A percentile compares a stretch with the other conserved stretches of the same genome.
phyloP scores from a whole-genome alignment of 2,329 filamentous ascomycete genomes.

The Penicillium sp. region DNA sequence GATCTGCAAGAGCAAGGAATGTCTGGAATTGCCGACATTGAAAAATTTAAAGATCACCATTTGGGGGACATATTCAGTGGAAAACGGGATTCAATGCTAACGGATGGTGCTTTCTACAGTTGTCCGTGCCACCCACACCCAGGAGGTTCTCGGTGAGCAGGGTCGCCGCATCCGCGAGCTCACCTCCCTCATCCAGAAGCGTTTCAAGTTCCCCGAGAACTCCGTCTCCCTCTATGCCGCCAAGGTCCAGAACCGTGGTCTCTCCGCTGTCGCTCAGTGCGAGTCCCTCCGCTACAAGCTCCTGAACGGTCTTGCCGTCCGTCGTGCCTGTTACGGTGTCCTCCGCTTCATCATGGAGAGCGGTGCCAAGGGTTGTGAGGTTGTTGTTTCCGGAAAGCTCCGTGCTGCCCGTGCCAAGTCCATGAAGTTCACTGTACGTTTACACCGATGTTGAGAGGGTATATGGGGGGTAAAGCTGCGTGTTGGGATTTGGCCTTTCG shows the following conservation, averaged over 20 bases:
- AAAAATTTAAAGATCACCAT: slow-evolving; percentile 1
- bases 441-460: background rate
- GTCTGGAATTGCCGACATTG: slow-evolving; percentile 3
- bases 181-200: slow-evolving; percentile 99
- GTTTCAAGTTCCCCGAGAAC: slow-evolving; percentile 99
- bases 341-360: slow-evolving; percentile 99
- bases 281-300: slow-evolving; percentile 99
- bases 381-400: slow-evolving; percentile 98
- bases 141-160: slow-evolving; percentile 99
- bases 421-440: slow-evolving; percentile 98
- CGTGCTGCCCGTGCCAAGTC: slow-evolving; percentile 98
- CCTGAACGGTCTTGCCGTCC: slow-evolving; percentile 97
- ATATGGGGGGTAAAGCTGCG: background rate
- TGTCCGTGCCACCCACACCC: slow-evolving; percentile 99
- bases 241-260: slow-evolving; percentile 99
- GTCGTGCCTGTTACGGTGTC: slow-evolving; percentile 99
- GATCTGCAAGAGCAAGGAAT: slow-evolving; percentile 9
- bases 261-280: slow-evolving; percentile 99
- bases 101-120: slow-evolving; percentile 49
- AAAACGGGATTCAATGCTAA: slow-evolving; percentile 31
- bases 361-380: slow-evolving; percentile 99
- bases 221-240: slow-evolving; percentile 99
- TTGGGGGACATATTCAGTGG: slow-evolving; percentile 5
- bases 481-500: background rate
- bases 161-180: slow-evolving; percentile 99